Percentiles rank a stretch among this genome's conserved stretches.
These are phyloP conservation scores for Penicillium daleae DNA, from an alignment of 495 filamentous ascomycete species.

Conservation along the genomic window DNA sequence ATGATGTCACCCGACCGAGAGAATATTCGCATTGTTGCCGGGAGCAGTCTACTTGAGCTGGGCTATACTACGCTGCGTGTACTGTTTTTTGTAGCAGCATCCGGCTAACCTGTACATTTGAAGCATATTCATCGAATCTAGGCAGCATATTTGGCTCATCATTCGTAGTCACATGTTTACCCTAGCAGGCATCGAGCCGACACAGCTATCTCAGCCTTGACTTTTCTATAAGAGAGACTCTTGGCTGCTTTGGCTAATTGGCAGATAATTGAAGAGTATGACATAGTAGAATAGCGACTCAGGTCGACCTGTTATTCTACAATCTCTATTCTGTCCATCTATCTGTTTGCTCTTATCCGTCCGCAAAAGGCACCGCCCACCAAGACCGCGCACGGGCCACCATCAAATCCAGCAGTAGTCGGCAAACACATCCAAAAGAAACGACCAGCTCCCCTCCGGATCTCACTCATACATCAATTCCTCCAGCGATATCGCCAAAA, in stretches of 20 bases:
- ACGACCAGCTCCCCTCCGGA: background rate
- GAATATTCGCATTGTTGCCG: background rate
- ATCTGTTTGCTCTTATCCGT: no score
- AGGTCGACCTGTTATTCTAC: background rate
- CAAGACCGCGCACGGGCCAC: conserved; percentile 28
- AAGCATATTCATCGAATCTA: background rate
- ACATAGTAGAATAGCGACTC: background rate
- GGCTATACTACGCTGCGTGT: background rate
- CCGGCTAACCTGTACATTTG: no score
- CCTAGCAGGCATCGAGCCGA: background rate
- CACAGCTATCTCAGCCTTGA: no score
- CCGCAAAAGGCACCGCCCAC: no score
- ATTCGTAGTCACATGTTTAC: background rate
- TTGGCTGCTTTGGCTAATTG: no score
- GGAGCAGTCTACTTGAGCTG: conserved; percentile 8
- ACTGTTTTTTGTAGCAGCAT: background rate
- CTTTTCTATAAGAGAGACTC: background rate
- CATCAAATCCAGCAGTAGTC: conserved; percentile 13
- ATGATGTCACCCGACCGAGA: conserved; percentile 33
- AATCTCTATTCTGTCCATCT: background rate
- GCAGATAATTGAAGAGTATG: background rate
- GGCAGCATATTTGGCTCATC: background rate
- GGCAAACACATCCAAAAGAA: conserved; percentile 1
- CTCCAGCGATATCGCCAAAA: conserved; percentile 25
- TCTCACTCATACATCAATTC: conserved; percentile 9